Evolutionary conservation across 2,329 filamentous ascomycete genomes (phyloP).

Genomic region (Westerdykella ornata): DNA sequence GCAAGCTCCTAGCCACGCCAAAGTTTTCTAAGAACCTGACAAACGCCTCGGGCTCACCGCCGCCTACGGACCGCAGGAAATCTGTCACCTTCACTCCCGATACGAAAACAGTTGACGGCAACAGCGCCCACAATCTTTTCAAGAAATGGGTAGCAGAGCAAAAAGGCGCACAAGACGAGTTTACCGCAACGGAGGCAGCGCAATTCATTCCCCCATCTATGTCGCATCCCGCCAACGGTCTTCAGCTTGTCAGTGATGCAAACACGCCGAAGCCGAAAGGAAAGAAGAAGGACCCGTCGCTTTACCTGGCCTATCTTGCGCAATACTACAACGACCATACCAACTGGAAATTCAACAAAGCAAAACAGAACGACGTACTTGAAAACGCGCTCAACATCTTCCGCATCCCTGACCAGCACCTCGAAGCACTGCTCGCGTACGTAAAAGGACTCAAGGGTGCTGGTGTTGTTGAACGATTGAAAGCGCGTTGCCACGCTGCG

Average conservation of each 20-base stretch:
- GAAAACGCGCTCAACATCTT: constrained; percentile 72
- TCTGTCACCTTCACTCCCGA: constrained; percentile 60
- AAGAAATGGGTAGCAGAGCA: constrained; percentile 43
- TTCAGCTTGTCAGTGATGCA: constrained; percentile 1
- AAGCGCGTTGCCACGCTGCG: constrained; percentile 58
- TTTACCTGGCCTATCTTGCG: constrained; percentile 68
- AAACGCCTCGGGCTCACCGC: constrained; percentile 14
- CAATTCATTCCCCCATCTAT: constrained; percentile 23
- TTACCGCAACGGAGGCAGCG: constrained; percentile 18
- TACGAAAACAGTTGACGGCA: constrained; percentile 54
- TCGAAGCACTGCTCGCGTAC: constrained; percentile 66
- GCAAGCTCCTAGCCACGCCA: not conserved
- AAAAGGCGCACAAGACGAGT: constrained; percentile 17
- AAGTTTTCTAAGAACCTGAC: constrained; percentile 14
- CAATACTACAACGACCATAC: constrained; percentile 65
- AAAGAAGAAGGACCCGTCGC: constrained; percentile 48
- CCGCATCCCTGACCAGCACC: constrained; percentile 63
- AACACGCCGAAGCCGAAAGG: constrained; percentile 8
- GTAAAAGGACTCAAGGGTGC: constrained; percentile 71
- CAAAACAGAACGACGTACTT: constrained; percentile 75
- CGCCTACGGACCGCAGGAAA: constrained; percentile 41
- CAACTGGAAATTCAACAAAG: constrained; percentile 95
- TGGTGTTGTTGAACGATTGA: constrained; percentile 59
- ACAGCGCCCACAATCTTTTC: constrained; percentile 48
- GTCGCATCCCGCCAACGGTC: constrained; percentile 16